Base-by-base conservation (phyloP, 73 alveolate species). In the Paramecium sexaurelia region DNA sequence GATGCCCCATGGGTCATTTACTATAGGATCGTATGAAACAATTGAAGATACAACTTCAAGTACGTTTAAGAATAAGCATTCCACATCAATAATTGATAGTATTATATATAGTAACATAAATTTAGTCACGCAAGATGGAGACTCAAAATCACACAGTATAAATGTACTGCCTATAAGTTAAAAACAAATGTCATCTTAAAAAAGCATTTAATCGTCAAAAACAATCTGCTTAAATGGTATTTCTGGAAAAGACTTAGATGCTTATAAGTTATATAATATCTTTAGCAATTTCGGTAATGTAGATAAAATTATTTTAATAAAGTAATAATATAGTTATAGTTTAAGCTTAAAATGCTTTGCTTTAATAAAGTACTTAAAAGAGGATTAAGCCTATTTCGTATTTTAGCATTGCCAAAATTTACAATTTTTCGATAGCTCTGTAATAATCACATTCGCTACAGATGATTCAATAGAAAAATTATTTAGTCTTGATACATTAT, bases 211-310 rank as follows among this genome's bases (percentile, higher is more conserved):
- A 20, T 71, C 86, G 15, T 15, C 68, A 26, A 78, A 43, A 20
- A 78, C 90, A 26, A 29, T 78, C n/a, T 78, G 90, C 27, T 78
- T 78, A 33, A 40, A 29, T 78, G 90, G 90, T 9, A 43, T 78
- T 22, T 61, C 47, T 1, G 83, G 83, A 61, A 37, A 45, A 24
- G 71, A 45, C 1, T 22, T 78, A n/a, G 90, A 78, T 41, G 90
- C 90, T 7, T 24, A 78, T 10, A 41, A 78, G n/a, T 33, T 78
- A 40, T 78, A 78, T 27, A 78, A 78, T 43, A 78, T 78, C 5
- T 78, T 78, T 45, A 78, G 90, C 41, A 78, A 78, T 43, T 78
- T 78, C 90, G 90, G 90, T 20, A 78, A 78, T 17, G 55, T 78
- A 8, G 90, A 78, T 45, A 78, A 78, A 40, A 78, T 78, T 73